Base-by-base conservation (phyloP, 768 basidiomycete genomes). In the Leccinum arenicola region DNA sequence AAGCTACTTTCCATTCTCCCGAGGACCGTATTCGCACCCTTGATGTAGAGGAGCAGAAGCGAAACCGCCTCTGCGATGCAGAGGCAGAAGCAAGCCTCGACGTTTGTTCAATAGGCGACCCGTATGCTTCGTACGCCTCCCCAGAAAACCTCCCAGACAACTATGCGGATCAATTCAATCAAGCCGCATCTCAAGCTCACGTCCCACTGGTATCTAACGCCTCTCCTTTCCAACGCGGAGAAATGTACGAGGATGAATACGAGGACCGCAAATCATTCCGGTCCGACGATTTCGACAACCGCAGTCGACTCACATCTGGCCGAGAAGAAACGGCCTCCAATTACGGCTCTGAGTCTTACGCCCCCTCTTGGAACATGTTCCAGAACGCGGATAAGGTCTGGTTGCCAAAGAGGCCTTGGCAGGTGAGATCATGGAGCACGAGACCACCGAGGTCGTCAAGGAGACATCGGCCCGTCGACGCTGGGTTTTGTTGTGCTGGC, bases 291-390 rank as follows among this genome's bases (percentile, higher is more conserved):
- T 92, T 83, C 61, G 93, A 95, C 65, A 85, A 84, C 8, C 84
- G 86, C 7, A 93, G 88, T 66, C 81, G 88, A 54, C 82, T 89
- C 54, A 92, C 91, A 0, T 88, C 85, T 56, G 83, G 89, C 61
- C 83, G 87, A 29, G 91, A 91, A 60, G 92, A 94, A 47, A 82
- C 86, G 0, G 80, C 80, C 50, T 93, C 91, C 0, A 89, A 91
- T 67, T 87, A 90, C 63, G 95, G 94, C 3, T 91, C 91, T 3
- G 95, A 97, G 69, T 91, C 90, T 0, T 98, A 97, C 66, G 95
- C 95, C 0, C 95, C 95, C 0, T 94, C 92, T 0, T 77, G 93
- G 33, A 97, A 97, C 66, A 98, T 97, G 95, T 97, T 98, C 83
- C 87, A 90, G 63, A 86, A 85, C 60, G 81, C 85, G 2, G 89